Evolutionary conservation across 1,284 basidiomycete genomes (phyloP).

Genomic region (Puccinia brachypodii): DNA sequence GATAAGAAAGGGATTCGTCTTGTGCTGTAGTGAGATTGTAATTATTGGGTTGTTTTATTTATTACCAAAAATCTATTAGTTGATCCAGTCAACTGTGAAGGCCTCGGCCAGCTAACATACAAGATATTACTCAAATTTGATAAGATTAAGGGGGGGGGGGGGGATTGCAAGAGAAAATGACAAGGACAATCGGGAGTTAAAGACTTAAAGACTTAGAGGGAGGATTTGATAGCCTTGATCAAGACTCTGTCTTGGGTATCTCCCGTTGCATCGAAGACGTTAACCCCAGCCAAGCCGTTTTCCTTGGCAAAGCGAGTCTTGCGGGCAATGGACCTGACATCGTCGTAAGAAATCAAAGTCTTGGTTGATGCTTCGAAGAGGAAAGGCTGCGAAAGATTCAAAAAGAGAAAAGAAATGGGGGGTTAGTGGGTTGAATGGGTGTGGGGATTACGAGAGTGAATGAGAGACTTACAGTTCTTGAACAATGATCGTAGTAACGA

Average conservation of each 20-base stretch:
- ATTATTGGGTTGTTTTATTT: too few relatives aligned
- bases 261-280: conserved; percentile 46
- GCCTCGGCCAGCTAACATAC: too few relatives aligned
- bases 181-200: too few relatives aligned
- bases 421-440: neutral
- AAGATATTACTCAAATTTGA: too few relatives aligned
- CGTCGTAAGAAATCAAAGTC: conserved; percentile 44
- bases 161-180: too few relatives aligned
- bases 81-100: too few relatives aligned
- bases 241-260: conserved; percentile 38
- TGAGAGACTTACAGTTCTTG: conserved; percentile 27
- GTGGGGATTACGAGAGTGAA: neutral
- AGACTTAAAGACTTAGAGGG: neutral
- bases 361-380: conserved; percentile 35
- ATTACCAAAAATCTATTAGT: too few relatives aligned
- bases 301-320: conserved; percentile 29
- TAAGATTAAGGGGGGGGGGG: too few relatives aligned
- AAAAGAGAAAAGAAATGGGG: neutral
- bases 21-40: too few relatives aligned
- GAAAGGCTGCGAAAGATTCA: conserved; percentile 29
- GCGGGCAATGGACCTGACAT: conserved; percentile 26
- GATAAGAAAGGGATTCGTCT: too few relatives aligned
- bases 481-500: conserved; percentile 42
- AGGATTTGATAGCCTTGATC: conserved; percentile 38
- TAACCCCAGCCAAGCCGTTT: conserved; percentile 36